These are phyloP conservation scores for Chaetoceros muelleri DNA, from an alignment of 108 stramenopile genomes.

Conservation along the genomic window DNA sequence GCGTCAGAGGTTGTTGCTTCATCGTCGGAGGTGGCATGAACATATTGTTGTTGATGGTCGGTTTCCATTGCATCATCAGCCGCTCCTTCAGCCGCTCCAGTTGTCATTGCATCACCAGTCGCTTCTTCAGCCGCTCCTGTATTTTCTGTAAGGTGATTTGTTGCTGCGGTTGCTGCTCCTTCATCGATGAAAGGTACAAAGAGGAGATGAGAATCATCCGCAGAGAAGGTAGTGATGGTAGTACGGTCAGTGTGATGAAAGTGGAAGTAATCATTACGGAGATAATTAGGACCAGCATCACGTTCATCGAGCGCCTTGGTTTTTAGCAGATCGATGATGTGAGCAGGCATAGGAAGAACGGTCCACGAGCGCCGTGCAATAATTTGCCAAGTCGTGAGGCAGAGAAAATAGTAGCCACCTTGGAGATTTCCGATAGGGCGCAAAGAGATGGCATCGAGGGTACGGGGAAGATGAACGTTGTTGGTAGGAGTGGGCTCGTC, in stretches of 20 bases:
- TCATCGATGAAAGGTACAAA: too few relatives aligned
- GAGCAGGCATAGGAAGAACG: constrained; percentile 9
- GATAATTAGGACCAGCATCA: too few relatives aligned
- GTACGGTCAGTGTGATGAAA: neutral
- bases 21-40: neutral
- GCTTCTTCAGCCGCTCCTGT: too few relatives aligned
- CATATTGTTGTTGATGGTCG: neutral
- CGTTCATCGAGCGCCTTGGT: constrained; percentile 5
- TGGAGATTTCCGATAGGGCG: constrained; percentile 23
- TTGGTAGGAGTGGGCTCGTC: too few relatives aligned
- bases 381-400: constrained; percentile 19
- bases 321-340: constrained; percentile 15
- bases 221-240: too few relatives aligned
- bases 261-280: neutral
- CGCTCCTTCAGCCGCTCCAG: neutral
- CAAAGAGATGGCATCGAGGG: constrained; percentile 16
- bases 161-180: neutral
- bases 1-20: constrained; percentile 1
- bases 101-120: too few relatives aligned
- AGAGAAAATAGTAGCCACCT: too few relatives aligned
- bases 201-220: neutral
- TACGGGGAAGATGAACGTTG: constrained; percentile 2
- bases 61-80: neutral
- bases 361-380: constrained; percentile 12
- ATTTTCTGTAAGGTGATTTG: too few relatives aligned